phyloP scores from a whole-genome alignment of 352 stramenopile genomes.

The Globisporangium iwayamae region DNA sequence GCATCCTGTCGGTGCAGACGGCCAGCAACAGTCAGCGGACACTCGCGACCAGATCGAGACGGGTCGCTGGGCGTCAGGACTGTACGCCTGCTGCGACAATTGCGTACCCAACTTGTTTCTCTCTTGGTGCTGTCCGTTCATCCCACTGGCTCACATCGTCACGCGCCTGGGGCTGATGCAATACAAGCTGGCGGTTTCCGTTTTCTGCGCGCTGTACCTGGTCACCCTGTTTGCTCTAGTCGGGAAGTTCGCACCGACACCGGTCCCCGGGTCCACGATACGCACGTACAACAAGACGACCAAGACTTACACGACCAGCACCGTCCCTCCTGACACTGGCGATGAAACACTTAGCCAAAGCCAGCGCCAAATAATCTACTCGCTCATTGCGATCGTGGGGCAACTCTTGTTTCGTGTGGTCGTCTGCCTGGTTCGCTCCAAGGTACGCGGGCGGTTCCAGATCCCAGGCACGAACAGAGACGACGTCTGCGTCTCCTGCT shows the following conservation, averaged over 20 bases:
- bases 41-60: slow-evolving; percentile 15
- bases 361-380: background rate
- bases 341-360: no score
- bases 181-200: slow-evolving; percentile 8
- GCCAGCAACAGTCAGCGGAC: background rate
- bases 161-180: slow-evolving; percentile 17
- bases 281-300: background rate
- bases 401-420: background rate
- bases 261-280: no score
- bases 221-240: slow-evolving; percentile 3
- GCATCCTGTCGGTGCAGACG: background rate
- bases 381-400: background rate
- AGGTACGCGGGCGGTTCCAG: background rate
- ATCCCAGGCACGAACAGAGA: background rate
- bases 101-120: slow-evolving; percentile 27
- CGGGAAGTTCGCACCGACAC: no score
- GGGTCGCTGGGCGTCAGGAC: slow-evolving; percentile 13
- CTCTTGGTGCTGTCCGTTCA: slow-evolving; percentile 24
- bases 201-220: slow-evolving; percentile 10
- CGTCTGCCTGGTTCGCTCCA: background rate
- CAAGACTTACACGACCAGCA: background rate
- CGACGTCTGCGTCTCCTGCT: background rate
- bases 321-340: background rate
- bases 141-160: slow-evolving; percentile 29
- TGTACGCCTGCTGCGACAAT: slow-evolving; percentile 27